A percentile compares a stretch with the other conserved stretches of the same genome.
These are phyloP conservation scores for Cryptosporidium viatorum DNA, from an alignment of 169 alveolate species.

Conservation along the genomic window DNA sequence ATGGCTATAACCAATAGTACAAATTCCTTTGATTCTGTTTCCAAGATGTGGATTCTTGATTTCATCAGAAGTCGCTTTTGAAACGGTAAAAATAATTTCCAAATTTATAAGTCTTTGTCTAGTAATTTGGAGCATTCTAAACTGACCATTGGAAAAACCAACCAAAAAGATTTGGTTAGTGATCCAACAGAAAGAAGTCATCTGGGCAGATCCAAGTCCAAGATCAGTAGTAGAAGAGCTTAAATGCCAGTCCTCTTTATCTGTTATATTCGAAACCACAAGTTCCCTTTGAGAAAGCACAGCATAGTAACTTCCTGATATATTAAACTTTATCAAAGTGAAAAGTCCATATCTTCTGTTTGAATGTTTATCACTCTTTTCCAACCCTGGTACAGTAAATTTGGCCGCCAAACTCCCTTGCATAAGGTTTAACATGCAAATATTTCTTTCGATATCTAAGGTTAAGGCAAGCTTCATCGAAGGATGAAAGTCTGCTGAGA, in stretches of 20 bases:
- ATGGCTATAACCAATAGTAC: not conserved
- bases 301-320: slow-evolving; percentile 13
- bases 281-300: slow-evolving; percentile 32
- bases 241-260: not conserved
- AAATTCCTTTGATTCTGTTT: slow-evolving; percentile 49
- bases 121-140: not conserved
- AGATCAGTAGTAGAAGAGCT: not conserved
- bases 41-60: slow-evolving; percentile 23
- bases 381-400: not conserved
- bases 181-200: slow-evolving; percentile 45
- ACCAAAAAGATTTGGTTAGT: not conserved
- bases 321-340: not conserved
- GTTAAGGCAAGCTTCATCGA: slow-evolving; percentile 49
- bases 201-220: not conserved
- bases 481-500: slow-evolving; percentile 69
- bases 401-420: slow-evolving; percentile 16
- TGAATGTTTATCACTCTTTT: not conserved
- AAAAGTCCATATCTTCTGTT: slow-evolving; percentile 16
- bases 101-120: not conserved
- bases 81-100: not conserved
- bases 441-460: slow-evolving; percentile 31
- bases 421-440: slow-evolving; percentile 17
- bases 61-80: not conserved
- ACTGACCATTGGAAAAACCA: slow-evolving; percentile 37
- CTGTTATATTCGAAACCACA: slow-evolving; percentile 7